Conservation (phyloP, 2,329 filamentous ascomycete species). For the Colletotrichum theobromicola region DNA sequence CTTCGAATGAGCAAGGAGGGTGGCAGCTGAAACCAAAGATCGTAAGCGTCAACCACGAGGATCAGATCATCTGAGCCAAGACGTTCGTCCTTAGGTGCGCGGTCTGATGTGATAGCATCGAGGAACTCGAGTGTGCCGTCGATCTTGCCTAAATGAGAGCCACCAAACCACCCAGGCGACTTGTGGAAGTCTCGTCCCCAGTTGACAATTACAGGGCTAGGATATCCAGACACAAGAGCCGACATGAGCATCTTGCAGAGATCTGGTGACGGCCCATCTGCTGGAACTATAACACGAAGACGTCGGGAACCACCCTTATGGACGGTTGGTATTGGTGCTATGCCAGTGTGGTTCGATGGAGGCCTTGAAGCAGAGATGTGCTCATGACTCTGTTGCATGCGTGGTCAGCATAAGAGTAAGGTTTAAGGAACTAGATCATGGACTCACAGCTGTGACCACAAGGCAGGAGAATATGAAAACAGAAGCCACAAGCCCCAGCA, state of each 20-base stretch:
- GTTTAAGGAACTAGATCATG: background rate
- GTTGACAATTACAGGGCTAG: slow-evolving; percentile 31
- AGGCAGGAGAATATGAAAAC: background rate
- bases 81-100: slow-evolving; percentile 6
- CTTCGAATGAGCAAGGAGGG: slow-evolving; percentile 39
- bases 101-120: slow-evolving; percentile 18
- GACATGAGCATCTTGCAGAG: slow-evolving; percentile 38
- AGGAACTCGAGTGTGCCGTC: slow-evolving; percentile 30
- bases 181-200: slow-evolving; percentile 27
- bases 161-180: slow-evolving; percentile 22
- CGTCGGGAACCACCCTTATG: slow-evolving; percentile 1
- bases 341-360: background rate
- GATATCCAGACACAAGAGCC: slow-evolving; percentile 31
- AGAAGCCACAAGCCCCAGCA: background rate
- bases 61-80: slow-evolving; percentile 33
- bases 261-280: slow-evolving; percentile 27
- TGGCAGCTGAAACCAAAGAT: slow-evolving; percentile 44
- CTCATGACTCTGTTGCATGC: background rate
- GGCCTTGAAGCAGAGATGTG: background rate
- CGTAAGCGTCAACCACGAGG: slow-evolving; percentile 41
- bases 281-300: slow-evolving; percentile 31
- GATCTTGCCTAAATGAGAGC: slow-evolving; percentile 33
- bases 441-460: background rate
- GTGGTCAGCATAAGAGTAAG: background rate
- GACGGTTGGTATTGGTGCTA: background rate